Evolutionary conservation across 2,329 filamentous ascomycete genomes (phyloP), one percentile per base, ranked within the genome.

Genomic region (Phyllosticta citriasiana): DNA sequence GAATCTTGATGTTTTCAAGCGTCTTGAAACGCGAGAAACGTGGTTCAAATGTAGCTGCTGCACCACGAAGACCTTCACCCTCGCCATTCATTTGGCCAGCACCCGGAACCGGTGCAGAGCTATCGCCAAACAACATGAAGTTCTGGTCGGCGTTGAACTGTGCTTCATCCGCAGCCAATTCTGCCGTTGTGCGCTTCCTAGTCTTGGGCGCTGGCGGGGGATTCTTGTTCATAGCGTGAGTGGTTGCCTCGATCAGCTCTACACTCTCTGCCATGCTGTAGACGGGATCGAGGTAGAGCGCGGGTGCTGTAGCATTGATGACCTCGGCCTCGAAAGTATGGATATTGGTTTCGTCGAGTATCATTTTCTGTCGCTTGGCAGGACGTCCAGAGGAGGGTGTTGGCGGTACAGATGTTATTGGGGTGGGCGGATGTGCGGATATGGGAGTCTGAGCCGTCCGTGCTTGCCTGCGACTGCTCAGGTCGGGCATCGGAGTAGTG

Each of bases 141-240:
- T 91, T 84, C 74, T 99, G 92, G 65, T 91, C 86, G 63, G 91
- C 89, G 24, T 92, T 93, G 0, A 91, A 91, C 63, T 91, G 82
- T 0, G 94, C 93, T 75, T 99, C 92, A 70, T 99, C 94, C 7
- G 93, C 93, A 8, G 91, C 94, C 78, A 97, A 85, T 71, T 99
- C 93, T 8, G 94, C 94, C 19, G 95, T 87, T 0, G 94, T 99
- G 64, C 93, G 86, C 80, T 99, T 97, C 62, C 94, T 82, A 7
- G 87, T 87, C 79, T 96, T 97, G 2, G 91, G 91, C 63, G 88
- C 83, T 0, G 94, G 93, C 9, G 91, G 87, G 53, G 84, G 79
- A 57, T 88, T 84, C 30, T 84, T 83, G 72, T 97, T 89, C 61
- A 91, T 84, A 6, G 91, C 88, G 71, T 95, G 89, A 22, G 84